Evolutionary conservation across 352 stramenopile genomes (phyloP), one percentile per base, ranked within the genome.

Genomic region (Aphanomyces astaci): DNA sequence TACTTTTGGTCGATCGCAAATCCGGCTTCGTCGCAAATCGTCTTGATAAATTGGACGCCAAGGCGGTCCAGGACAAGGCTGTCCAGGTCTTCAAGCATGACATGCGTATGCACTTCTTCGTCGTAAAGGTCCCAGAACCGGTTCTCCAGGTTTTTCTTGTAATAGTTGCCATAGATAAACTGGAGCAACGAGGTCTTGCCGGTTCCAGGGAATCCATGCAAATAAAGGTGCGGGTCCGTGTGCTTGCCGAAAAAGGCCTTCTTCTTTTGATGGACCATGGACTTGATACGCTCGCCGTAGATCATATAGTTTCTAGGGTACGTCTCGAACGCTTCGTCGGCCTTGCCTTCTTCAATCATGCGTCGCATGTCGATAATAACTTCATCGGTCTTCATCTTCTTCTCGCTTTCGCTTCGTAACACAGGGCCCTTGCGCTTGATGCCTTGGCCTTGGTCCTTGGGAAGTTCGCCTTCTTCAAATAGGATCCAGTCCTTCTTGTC

Each of bases 1-100:
- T 63, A 63, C 33, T 63, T 48, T 48, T 63, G 54, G 54, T 48
- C 54, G 54, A 63, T 48, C 11, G 54, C 9, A 46, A 63, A 63
- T 4, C 54, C 54, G 3, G 32, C 54, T 45, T 63, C 54, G 27
- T 63, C 54, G 33, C 54, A 63, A 31, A 63, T 63, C 3, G 54
- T 63, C 28, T 63, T 63, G 28, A 63, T 25, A 19, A 27, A 63
- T 27, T 63, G 54, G 3, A 63, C 54, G 17, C 25, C 28, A 7
- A 63, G 28, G 13, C 46, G 43, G 3, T 63, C 54, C 7, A 63
- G 7, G 28, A 30, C 24, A 3, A 30, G 9, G 4, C 3, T 28
- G 31, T 63, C 54, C 54, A 63, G 28, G 32, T 63, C 54, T 66
- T 66, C 57, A 3, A 66, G 57, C 19, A 55, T 52, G 9, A 55